Evolutionary conservation across 495 filamentous ascomycete species (phyloP), one percentile per base, ranked within the genome.

Genomic region (Corynascus novoguineensis): DNA sequence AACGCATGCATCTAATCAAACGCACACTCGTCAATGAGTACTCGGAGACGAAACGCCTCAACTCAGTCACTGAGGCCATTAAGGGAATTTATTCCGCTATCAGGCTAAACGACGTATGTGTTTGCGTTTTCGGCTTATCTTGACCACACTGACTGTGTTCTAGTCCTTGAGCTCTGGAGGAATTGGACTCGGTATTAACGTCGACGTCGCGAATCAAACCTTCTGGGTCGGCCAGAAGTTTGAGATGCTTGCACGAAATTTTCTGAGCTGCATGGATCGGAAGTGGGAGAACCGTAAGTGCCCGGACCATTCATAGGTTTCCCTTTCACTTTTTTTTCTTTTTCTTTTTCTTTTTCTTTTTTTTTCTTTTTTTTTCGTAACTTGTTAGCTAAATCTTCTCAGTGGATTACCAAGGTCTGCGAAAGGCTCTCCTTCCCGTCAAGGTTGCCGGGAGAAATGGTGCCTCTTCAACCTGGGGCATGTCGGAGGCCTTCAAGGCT

Each of bases 61-160:
- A 65, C 58, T 12, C 12, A n/a, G 46, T 28, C 17, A 78, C 92
- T 19, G 81, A 90, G 57, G 88, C 87, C 14, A 83, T 89, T 75
- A 92, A 91, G 62, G 91, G 90, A 41, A 84, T 90, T 27, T 97
- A 93, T 58, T 79, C 88, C 34, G 86, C 89, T 11, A 83, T 95
- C 52, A 81, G 88, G 42, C 75, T 88, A 9, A 85, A 80, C 45
- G 55, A 64, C 29, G 55, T 63, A 53, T 19, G 60, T 54, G 14
- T 37, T n/a, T 50, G 29, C 19, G 11, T 6, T 5, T 32, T 38
- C n/a, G 2, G 10, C 8, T n/a, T 19, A 32, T 37, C 34, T 32
- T 38, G 10, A 5, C 21, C 8, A 12, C 15, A 38, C 55, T 57
- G 45, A 57, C 37, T 27, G 10, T 53, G 27, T 17, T n/a, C 11